Percentiles rank a stretch among this genome's conserved stretches.
Evolutionary conservation across 345 rosid species (phyloP).

Genomic region (Camelina hispida): DNA sequence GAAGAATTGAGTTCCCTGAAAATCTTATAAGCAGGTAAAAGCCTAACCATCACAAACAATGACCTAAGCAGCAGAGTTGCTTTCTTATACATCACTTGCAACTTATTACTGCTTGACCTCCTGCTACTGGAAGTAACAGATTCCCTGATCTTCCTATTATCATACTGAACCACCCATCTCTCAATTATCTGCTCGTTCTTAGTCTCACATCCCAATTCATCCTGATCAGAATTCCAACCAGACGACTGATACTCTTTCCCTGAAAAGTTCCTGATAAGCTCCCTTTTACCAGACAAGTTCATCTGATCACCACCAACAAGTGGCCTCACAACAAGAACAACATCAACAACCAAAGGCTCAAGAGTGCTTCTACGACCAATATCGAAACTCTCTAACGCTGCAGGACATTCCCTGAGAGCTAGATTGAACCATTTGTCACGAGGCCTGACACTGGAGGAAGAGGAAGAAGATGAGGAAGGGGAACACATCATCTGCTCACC

Average conservation of each 20-base stretch:
- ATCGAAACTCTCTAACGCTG: slow-evolving; percentile 78
- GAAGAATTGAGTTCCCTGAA: slow-evolving; percentile 80
- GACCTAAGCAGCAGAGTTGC: slow-evolving; percentile 82
- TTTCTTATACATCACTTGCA: slow-evolving; percentile 77
- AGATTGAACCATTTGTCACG: slow-evolving; percentile 95
- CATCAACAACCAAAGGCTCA: slow-evolving; percentile 88
- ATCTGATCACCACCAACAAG: slow-evolving; percentile 59
- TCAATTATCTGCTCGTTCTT: slow-evolving; percentile 77
- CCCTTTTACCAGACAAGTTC: slow-evolving; percentile 53
- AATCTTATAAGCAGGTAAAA: slow-evolving; percentile 87
- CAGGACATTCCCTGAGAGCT: slow-evolving; percentile 91
- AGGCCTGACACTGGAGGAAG: slow-evolving; percentile 77
- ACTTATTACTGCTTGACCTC: slow-evolving; percentile 62
- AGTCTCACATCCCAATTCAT: slow-evolving; percentile 56
- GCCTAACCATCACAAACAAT: slow-evolving; percentile 79
- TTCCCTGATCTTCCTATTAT: slow-evolving; percentile 66
- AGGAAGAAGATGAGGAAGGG: slow-evolving; percentile 85
- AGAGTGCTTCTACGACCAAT: slow-evolving; percentile 70
- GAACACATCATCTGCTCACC: slow-evolving; percentile 79
- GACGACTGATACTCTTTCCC: slow-evolving; percentile 52
- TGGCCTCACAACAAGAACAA: slow-evolving; percentile 67
- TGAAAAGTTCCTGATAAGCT: slow-evolving; percentile 56
- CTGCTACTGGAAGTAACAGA: slow-evolving; percentile 54
- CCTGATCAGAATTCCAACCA: slow-evolving; percentile 70
- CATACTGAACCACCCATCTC: slow-evolving; percentile 93